Evolutionary conservation across 1,284 basidiomycete genomes (phyloP), one percentile per base, ranked within the genome.

Genomic region (Apiotrichum gamsii): DNA sequence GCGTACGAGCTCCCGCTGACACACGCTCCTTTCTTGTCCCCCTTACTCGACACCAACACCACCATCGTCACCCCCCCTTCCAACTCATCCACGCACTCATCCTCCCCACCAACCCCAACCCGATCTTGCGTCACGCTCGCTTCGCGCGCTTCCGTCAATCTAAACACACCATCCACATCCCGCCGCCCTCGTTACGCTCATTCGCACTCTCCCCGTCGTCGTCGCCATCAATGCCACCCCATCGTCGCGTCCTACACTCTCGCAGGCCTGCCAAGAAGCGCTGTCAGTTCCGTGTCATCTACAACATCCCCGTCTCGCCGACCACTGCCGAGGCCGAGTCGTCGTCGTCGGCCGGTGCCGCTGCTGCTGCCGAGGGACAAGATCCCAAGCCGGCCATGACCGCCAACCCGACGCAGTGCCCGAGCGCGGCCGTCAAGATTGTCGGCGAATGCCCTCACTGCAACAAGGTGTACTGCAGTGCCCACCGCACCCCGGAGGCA

Each of bases 391-490:
- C 54, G 15, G 31, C 45, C 37, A 69, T 67, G 67, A 66, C 59
- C 30, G 62, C 64, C 34, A 69, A 67, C 55, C 56, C 49, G n/a
- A 70, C 61, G 6, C 69, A 65, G 49, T 74, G 72, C 47, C 70
- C 72, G 10, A 65, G 63, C 21, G 64, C 72, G 16, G 72, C 72
- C 3, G 53, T 70, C 45, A 54, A 68, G 37, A 60, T 75, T 31
- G 70, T 67, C 11, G 73, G 73, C 11, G 71, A 72, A 49, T 75
- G 73, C 55, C 62, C 67, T n/a, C 72, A 74, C 55, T 75, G 73
- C 56, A 55, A 59, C 39, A 63, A 65, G 43, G 62, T 64, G 13
- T 75, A 71, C 52, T 74, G 73, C 56, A 63, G 63, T 23, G 61
- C 61, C 11, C 73, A 74, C 59, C 58, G 73, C 19, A 67, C 70